phyloP scores from a whole-genome alignment of 495 filamentous ascomycete species.

The Lichenothelia convexa region DNA sequence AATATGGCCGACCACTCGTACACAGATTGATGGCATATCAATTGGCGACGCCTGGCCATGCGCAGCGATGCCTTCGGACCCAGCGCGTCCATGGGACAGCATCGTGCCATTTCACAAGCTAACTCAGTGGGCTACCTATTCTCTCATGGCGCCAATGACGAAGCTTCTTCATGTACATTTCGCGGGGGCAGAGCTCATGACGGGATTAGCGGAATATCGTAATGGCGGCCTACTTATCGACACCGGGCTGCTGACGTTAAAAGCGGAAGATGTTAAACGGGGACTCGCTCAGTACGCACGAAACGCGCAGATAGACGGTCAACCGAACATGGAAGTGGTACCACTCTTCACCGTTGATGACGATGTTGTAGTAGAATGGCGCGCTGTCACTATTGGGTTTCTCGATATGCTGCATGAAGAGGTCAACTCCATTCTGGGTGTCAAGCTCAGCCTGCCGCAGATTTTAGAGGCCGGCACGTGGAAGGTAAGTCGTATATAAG shows the following conservation, averaged over 20 bases:
- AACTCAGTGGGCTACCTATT: slow-evolving; percentile 81
- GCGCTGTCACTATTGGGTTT: slow-evolving; percentile 65
- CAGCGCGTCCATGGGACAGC: slow-evolving; percentile 67
- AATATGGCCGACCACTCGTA: slow-evolving; percentile 83
- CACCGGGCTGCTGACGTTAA: slow-evolving; percentile 61
- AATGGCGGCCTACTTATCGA: slow-evolving; percentile 80
- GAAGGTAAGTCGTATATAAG: slow-evolving; percentile 47
- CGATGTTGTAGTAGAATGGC: slow-evolving; percentile 79
- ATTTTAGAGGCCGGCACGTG: slow-evolving; percentile 80
- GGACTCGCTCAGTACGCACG: slow-evolving; percentile 53
- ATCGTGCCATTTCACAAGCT: slow-evolving; percentile 92
- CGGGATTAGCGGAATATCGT: slow-evolving; percentile 71
- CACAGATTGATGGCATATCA: slow-evolving; percentile 69
- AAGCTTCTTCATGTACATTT: slow-evolving; percentile 60
- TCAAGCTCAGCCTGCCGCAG: slow-evolving; percentile 52
- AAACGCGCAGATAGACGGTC: slow-evolving; percentile 56
- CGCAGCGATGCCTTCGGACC: slow-evolving; percentile 60
- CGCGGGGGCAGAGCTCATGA: slow-evolving; percentile 58
- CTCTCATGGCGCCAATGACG: slow-evolving; percentile 72
- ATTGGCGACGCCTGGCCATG: slow-evolving; percentile 94
- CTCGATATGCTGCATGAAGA: slow-evolving; percentile 56
- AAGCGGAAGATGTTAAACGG: slow-evolving; percentile 40
- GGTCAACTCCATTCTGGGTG: slow-evolving; percentile 47
- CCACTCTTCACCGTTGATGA: slow-evolving; percentile 63
- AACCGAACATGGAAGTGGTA: slow-evolving; percentile 50